Evolutionary conservation across 1,284 basidiomycete genomes (phyloP), one percentile per base, ranked within the genome.

Genomic region (Ceratobasidium sp.): DNA sequence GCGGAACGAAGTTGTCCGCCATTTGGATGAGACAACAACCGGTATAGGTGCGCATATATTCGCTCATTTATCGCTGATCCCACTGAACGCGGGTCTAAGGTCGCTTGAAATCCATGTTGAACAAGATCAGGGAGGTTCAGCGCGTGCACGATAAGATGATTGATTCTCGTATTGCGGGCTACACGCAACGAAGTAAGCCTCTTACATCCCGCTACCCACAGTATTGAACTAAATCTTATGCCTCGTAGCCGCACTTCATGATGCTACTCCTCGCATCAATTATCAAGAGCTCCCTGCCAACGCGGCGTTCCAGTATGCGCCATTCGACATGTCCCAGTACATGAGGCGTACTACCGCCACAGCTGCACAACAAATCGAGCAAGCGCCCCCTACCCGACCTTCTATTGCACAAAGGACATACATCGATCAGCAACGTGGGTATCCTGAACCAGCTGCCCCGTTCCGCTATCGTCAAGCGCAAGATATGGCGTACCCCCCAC

Each of bases 101-200:
- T 17, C 62, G 62, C 62, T 49, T 65, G 29, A 65, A 65, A 50
- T 47, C 62, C 3, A 65, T 65, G 62, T 20, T 65, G 49, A 65
- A 65, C 62, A 52, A 43, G 38, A 65, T 65, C 38, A 65, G 54
- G 20, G 49, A 65, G 43, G 62, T 50, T 17, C 62, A 65, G 20
- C 62, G 62, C 43, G 50, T 65, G 10, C 62, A 65, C 31, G 62
- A 65, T 43, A 65, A 38, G 38, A 52, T 65, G 62, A 65, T 65
- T 31, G 62, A 65, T 31, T 65, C 62, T 1, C 62, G 62, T 22
- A 65, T 65, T 32, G 62, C 62, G 8, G 49, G 62, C 10, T 65
- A 65, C 35, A 47, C 62, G 17, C 49, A 47, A n/a, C 62, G 62
- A 17, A 52, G 62, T 65, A 54, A 54, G 38, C 10, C 5, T n/a